Evolutionary conservation across 306 rosid genomes (phyloP).

Genomic region (Rosa rugosa): DNA sequence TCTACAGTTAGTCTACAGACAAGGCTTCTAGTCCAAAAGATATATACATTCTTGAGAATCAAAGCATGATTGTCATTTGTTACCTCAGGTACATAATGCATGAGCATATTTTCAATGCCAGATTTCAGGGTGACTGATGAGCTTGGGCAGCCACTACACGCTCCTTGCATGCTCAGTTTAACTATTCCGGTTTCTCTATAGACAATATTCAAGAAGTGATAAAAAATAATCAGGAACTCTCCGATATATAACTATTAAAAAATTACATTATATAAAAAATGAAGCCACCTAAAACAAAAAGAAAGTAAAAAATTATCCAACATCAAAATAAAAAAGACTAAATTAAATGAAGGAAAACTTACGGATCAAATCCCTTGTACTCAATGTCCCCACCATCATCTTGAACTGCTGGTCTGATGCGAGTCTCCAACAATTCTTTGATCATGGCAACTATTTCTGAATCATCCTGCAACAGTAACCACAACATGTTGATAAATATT

Average conservation of each 20-base stretch:
- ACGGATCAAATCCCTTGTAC: slow-evolving; percentile 70
- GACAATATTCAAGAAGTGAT: neutral
- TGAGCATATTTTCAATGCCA: slow-evolving; percentile 96
- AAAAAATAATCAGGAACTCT: neutral
- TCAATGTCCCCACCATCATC: slow-evolving; percentile 99
- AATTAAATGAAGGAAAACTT: slow-evolving; percentile 28
- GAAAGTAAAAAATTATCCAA: neutral
- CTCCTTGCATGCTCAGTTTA: slow-evolving; percentile 92
- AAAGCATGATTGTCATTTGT: slow-evolving; percentile 21
- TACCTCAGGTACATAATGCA: slow-evolving; percentile 99
- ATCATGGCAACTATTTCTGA: slow-evolving; percentile 96
- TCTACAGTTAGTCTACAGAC: neutral
- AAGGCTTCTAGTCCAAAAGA: neutral
- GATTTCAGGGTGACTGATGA: slow-evolving; percentile 95
- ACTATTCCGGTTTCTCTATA: slow-evolving; percentile 85
- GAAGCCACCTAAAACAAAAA: neutral
- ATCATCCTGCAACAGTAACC: slow-evolving; percentile 64
- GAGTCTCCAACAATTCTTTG: slow-evolving; percentile 93
- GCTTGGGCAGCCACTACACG: slow-evolving; percentile 99
- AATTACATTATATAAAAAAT: neutral
- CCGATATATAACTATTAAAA: neutral
- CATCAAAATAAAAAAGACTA: slow-evolving; percentile 5
- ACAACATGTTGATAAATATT: neutral
- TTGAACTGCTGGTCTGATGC: slow-evolving; percentile 93
- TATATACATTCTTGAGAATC: slow-evolving; percentile 4